Base-by-base conservation (phyloP, 768 basidiomycete genomes). In the Mycena epipterygia region DNA sequence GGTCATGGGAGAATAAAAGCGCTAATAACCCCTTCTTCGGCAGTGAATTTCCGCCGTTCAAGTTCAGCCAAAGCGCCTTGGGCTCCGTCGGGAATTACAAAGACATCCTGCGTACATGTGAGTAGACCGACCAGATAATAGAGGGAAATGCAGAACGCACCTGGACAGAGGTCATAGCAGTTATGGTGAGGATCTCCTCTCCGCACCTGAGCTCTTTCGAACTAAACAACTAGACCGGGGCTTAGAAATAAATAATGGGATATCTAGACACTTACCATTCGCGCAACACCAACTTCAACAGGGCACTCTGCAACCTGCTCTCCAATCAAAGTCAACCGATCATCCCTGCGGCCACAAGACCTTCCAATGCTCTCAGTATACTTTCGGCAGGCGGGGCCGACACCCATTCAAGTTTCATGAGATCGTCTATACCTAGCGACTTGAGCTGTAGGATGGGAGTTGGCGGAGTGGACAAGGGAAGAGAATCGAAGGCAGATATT, bases 331-430 rank as follows among this genome's bases (percentile, higher is more conserved):
- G 92, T 94, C 61, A 98, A 82, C 92, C 94, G 11, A 98, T 84
- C 88, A 98, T 96, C 14, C 93, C 94, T 27, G 95, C 86, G 27
- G 90, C 88, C 48, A 89, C 89, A 33, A 99, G 83, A 39, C 91
- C 91, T 78, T 98, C 97, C 49, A 99, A 80, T 21, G 96, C 96
- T 42, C 96, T 86, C 49, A 96, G 81, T 37, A 98, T 88, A 74
- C 91, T 93, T 78, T 95, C 94, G 14, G 93, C 91, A 3, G 96
- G 95, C 37, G 98, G 98, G 0, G 91, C 84, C 33, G 93, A 92
- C 35, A 99, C 89, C 93, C 96, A 99, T 77, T 99, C 96, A 77
- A 99, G 97, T 77, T 94, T 94, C 89, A 98, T 93, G 17, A 99
- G 80, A 80, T 99, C 95, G 74, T 99, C 93, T 51, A 99, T 93